phyloP scores from a whole-genome alignment of 1,284 basidiomycete genomes.

The Meripilus lineatus region DNA sequence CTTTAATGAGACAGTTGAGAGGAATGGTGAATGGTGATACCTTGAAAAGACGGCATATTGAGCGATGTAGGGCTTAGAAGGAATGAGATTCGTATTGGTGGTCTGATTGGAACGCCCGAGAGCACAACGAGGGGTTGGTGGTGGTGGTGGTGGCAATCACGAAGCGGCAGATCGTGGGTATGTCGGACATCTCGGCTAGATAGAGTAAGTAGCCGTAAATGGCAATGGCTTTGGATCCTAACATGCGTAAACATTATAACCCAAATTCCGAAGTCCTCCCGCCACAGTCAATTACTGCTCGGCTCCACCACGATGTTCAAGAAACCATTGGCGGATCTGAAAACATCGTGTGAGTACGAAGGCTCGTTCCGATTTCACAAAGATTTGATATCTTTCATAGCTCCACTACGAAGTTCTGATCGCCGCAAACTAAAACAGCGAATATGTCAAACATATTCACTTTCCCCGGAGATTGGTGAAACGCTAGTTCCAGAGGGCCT shows the following conservation, averaged over 20 bases:
- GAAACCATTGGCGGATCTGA: conserved; percentile 59
- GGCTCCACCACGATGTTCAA: conserved; percentile 57
- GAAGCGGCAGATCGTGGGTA: no score
- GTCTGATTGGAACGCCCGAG: no score
- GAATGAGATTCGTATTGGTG: no score
- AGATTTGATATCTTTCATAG: conserved; percentile 26
- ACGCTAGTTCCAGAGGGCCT: conserved; percentile 68
- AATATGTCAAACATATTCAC: conserved; percentile 41
- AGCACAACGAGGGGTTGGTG: no score
- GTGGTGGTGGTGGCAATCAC: no score
- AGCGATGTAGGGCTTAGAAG: neutral
- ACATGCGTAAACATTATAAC: conserved; percentile 6
- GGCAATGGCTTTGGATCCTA: conserved; percentile 8
- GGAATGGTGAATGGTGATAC: neutral
- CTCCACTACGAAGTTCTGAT: conserved; percentile 66
- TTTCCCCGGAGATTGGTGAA: conserved; percentile 52
- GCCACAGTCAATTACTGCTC: neutral
- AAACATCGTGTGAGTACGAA: conserved; percentile 53
- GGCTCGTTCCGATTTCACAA: no score
- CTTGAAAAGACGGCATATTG: neutral
- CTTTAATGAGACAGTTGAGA: neutral
- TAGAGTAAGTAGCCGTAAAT: neutral
- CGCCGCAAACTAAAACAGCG: conserved; percentile 63
- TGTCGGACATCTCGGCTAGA: no score
- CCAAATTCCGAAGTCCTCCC: neutral